Evolutionary conservation across 2,329 filamentous ascomycete genomes (phyloP), one percentile per base, ranked within the genome.

Genomic region (Verticillium klebahnii): DNA sequence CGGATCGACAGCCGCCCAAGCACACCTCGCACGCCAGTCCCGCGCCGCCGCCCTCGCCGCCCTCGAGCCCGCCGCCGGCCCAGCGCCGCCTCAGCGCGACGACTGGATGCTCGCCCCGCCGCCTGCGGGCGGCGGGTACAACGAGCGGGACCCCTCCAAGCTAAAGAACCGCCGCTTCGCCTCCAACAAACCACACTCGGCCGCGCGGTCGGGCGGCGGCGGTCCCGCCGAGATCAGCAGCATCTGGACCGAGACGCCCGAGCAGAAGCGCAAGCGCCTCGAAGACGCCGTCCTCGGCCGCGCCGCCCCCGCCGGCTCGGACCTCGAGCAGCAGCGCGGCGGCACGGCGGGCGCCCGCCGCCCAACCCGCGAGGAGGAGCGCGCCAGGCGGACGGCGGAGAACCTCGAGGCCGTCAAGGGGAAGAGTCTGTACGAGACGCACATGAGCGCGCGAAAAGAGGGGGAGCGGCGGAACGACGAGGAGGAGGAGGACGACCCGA

Each of bases 201-300:
- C 72, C 1, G 60, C 68, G 0, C 64, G 65, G 2, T 67, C 67
- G 11, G 64, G 69, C 11, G 74, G 72, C 5, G 72, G 70, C 9
- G 66, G 69, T 32, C 63, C 63, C 19, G 78, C 78, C 64, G 82
- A 82, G 14, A 82, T 92, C 56, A 84, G 85, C 70, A 87, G 86
- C 25, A 86, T 94, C 54, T 98, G 94, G 94, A 93, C 92, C 0
- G 94, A 98, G 74, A 97, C 92, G 9, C 91, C 92, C 0, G 91
- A 94, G 72, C 85, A 97, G 75, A 96, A 96, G 74, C 86, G 91
- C 62, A 88, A 89, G 74, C 84, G 92, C 45, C 77, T 97, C 25
- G 88, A 90, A 68, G 88, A 96, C 72, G 87, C 95, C 60, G 90
- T 96, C 12, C 84, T 97, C 67, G 93, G 93, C 0, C 85, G 93